Evolutionary conservation across 306 rosid species (phyloP).

Genomic region (Bauhinia variegata): DNA sequence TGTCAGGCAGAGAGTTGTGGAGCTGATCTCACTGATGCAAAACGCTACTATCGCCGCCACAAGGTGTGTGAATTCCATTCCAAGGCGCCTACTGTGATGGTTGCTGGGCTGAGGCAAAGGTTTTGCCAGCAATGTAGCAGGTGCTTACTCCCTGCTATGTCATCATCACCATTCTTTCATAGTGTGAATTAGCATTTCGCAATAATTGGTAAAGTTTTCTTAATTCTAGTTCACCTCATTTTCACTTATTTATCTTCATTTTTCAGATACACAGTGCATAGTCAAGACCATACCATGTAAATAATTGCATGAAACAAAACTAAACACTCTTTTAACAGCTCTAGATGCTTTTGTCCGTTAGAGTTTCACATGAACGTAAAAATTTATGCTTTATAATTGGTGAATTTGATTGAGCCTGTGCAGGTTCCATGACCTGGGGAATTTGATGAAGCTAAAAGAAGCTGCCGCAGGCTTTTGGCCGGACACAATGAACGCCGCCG

Average conservation of each 20-base stretch:
- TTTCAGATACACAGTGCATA: not conserved
- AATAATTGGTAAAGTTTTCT: no score
- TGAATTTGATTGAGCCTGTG: constrained; percentile 30
- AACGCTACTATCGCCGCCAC: constrained; percentile 86
- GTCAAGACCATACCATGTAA: no score
- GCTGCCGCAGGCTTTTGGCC: constrained; percentile 83
- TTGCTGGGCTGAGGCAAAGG: constrained; percentile 75
- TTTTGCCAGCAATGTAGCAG: constrained; percentile 99
- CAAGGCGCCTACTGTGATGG: constrained; percentile 64
- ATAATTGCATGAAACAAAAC: not conserved
- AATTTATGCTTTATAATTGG: constrained; percentile 8
- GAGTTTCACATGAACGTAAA: not conserved
- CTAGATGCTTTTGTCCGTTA: not conserved
- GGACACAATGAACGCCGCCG: constrained; percentile 89
- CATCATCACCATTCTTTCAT: constrained; percentile 22
- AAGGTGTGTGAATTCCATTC: constrained; percentile 93
- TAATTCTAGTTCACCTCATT: not conserved
- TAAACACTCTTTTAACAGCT: constrained; percentile 2
- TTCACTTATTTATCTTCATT: not conserved
- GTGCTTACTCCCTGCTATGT: constrained; percentile 47
- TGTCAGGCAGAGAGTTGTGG: constrained; percentile 85
- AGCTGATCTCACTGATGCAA: constrained; percentile 60
- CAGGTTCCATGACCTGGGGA: constrained; percentile 88
- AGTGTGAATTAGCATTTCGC: constrained; percentile 17
- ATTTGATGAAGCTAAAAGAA: constrained; percentile 90